Evolutionary conservation across 2,329 filamentous ascomycete genomes (phyloP), one percentile per base, ranked within the genome.

Genomic region (Trichoderma atroviride): DNA sequence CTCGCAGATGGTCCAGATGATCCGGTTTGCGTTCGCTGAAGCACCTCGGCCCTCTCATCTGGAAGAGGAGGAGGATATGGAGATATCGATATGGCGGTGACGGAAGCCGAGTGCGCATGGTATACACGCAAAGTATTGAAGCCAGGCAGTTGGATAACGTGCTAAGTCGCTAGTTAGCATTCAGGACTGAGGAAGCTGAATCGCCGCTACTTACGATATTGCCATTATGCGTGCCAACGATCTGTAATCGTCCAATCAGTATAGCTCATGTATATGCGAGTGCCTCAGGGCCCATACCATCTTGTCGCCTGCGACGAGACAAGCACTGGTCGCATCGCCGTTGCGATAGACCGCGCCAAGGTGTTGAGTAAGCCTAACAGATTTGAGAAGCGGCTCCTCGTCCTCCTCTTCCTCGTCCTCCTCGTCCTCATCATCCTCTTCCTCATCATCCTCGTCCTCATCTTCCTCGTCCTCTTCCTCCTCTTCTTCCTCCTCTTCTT

Each of bases 191-290:
- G 40, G 27, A 62, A 19, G 16, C 22, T n/a, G 22, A 3, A n/a
- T 50, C 22, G 19, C 4, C 40, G 22, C 50, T 61, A 82, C 91
- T 84, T 85, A 96, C 93, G 76, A 98, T 95, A 76, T 96, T 97
- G 75, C 96, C 96, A 81, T 97, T 97, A 79, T 99, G 95, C 37
- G 96, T 97, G 73, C 95, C 96, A 74, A 97, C 85, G 72, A 97
- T 91, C 92, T 95, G 75, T 70, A 70, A 73, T 76, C 70, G 70
- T 73, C 74, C 81, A 74, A 83, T 81, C 69, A 70, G 71, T 74
- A 73, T 71, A 68, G 52, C 33, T 53, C 31, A 31, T 16, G 19
- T 40, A 56, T 50, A 31, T 10, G 29, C 19, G 5, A 40, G 27
- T n/a, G 31, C 14, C 29, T 24, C 16, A 14, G 19, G 55, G 10